Percentiles rank a stretch among this genome's conserved stretches.
Evolutionary conservation across 805 yeast species (phyloP).

Genomic region (Starmerella tilneyi): DNA sequence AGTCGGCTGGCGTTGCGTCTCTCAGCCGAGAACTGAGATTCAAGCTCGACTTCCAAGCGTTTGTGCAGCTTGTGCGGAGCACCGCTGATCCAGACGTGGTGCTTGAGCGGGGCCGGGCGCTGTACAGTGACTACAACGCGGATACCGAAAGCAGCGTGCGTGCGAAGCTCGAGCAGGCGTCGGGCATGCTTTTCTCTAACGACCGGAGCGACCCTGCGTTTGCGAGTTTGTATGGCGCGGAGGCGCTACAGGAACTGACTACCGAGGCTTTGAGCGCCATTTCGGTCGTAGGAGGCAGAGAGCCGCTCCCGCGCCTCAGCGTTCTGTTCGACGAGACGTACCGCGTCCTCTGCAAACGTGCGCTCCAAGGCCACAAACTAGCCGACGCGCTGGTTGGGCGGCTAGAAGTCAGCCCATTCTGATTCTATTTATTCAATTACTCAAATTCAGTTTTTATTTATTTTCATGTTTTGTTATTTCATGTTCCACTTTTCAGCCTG

Average conservation of each 20-base stretch:
- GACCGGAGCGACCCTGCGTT: not conserved
- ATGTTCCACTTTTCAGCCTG: no score
- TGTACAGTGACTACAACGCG: not conserved
- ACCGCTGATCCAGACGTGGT: not conserved
- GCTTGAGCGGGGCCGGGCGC: not conserved
- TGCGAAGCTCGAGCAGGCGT: slow-evolving; percentile 6
- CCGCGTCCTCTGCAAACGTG: not conserved
- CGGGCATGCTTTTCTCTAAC: not conserved
- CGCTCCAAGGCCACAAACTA: not conserved
- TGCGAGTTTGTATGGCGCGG: not conserved
- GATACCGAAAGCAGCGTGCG: not conserved
- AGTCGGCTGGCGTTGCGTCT: not conserved
- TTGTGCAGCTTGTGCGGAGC: not conserved
- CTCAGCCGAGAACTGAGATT: not conserved
- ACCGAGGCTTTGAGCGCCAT: not conserved
- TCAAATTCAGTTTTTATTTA: not conserved
- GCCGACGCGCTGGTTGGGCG: not conserved
- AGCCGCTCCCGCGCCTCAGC: not conserved
- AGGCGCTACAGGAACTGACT: not conserved
- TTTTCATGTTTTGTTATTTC: no score
- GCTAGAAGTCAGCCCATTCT: no score
- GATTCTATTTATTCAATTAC: no score
- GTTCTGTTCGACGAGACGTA: not conserved
- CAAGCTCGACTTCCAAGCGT: slow-evolving; percentile 4
- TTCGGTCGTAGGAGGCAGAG: not conserved